These are phyloP conservation scores for Metarhizium rileyi DNA, from an alignment of 2,329 filamentous ascomycete species.

Conservation along the genomic window DNA sequence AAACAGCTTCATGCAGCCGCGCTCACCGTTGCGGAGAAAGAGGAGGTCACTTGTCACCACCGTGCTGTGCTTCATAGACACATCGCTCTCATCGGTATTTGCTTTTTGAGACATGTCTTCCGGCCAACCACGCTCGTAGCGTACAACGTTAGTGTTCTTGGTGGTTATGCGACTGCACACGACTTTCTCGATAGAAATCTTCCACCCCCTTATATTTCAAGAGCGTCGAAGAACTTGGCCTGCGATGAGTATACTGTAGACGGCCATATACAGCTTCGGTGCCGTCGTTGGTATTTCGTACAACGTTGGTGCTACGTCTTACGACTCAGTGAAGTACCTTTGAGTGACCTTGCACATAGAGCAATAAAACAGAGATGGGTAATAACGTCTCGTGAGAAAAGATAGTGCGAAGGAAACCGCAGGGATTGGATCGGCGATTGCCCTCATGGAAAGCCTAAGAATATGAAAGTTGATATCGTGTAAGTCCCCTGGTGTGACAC, in stretches of 20 bases:
- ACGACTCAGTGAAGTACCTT: background rate
- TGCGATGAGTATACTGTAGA: background rate
- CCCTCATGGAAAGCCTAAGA: background rate
- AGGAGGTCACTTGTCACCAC: conserved; percentile 2
- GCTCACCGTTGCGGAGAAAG: conserved; percentile 9
- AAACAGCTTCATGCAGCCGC: background rate
- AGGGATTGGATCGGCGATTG: background rate
- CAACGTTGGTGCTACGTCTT: background rate
- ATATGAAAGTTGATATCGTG: background rate
- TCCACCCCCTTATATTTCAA: background rate
- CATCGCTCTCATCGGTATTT: conserved; percentile 3
- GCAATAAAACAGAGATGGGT: background rate
- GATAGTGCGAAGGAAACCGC: background rate
- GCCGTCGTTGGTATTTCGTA: background rate
- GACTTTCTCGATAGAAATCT: background rate
- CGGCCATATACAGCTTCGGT: background rate
- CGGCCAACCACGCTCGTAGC: background rate
- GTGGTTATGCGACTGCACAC: background rate
- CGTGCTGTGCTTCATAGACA: conserved; percentile 1
- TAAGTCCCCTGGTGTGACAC: background rate
- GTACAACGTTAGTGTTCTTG: background rate
- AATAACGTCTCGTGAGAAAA: background rate
- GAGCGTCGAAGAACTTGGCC: background rate
- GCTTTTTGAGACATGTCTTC: conserved; percentile 8
- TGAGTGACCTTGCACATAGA: background rate